A percentile compares a stretch with the other conserved stretches of the same genome.
phyloP scores from a whole-genome alignment of 805 yeast species.

The Metschnikowia continentalis region DNA sequence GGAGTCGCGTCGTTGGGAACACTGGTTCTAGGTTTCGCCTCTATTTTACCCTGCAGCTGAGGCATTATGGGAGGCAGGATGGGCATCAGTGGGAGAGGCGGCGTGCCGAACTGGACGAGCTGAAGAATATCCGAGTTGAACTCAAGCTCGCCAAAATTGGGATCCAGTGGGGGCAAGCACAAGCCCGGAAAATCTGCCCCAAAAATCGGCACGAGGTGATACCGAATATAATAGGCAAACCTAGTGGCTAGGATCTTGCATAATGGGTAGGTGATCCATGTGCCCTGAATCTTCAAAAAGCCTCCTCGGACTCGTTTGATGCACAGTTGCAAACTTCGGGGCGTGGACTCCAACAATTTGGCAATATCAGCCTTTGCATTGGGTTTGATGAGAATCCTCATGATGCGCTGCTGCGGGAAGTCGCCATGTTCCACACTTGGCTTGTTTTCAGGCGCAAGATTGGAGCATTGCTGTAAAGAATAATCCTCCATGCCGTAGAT shows the following conservation, averaged over 20 bases:
- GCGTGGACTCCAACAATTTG: slow-evolving; percentile 60
- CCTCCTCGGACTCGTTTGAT: slow-evolving; percentile 85
- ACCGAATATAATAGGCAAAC: slow-evolving; percentile 76
- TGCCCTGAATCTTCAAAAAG: slow-evolving; percentile 86
- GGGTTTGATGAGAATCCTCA: slow-evolving; percentile 5
- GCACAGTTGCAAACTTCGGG: slow-evolving; percentile 53
- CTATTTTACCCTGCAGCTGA: not conserved
- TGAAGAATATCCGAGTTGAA: slow-evolving; percentile 22
- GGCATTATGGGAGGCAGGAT: not conserved
- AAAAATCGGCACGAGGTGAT: slow-evolving; percentile 72
- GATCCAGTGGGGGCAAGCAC: slow-evolving; percentile 56
- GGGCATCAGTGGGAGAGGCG: not conserved
- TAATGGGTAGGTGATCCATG: slow-evolving; percentile 77
- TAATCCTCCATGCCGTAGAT: not conserved
- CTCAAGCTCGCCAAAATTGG: slow-evolving; percentile 62
- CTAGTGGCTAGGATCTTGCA: slow-evolving; percentile 65
- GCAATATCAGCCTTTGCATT: slow-evolving; percentile 70
- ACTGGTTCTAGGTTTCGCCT: not conserved
- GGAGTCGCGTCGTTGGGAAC: not conserved
- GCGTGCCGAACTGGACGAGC: not conserved
- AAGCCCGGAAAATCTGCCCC: slow-evolving; percentile 63
- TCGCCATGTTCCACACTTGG: not conserved
- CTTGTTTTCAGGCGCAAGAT: not conserved
- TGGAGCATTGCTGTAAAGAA: not conserved
- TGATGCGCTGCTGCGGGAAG: not conserved